phyloP scores from a whole-genome alignment of 225 moss, liverwort and hornwort species.

The Pleurozium schreberi region DNA sequence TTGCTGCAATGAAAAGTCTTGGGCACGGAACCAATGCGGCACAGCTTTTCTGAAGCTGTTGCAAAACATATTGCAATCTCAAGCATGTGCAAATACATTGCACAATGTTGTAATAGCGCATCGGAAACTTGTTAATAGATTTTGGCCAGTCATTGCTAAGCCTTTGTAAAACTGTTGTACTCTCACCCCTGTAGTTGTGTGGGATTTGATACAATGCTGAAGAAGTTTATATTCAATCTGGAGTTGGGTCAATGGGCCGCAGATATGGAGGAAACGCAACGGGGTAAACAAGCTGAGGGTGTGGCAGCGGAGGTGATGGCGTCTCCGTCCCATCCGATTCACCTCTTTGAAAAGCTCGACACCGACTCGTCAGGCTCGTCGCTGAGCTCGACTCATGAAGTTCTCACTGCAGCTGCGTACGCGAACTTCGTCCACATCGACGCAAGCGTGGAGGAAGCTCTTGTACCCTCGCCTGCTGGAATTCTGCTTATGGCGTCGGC shows the following conservation, averaged over 20 bases:
- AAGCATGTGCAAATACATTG: not conserved
- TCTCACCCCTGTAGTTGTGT: not conserved
- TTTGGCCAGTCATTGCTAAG: not conserved
- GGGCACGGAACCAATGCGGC: not conserved
- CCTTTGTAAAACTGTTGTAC: not conserved
- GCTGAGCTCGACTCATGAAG: not conserved
- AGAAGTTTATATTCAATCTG: too few species aligned
- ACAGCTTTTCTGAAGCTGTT: not conserved
- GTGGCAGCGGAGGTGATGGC: not conserved
- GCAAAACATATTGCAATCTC: not conserved
- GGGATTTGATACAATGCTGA: not conserved
- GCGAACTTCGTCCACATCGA: not conserved
- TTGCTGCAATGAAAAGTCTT: too few species aligned
- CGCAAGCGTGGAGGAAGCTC: not conserved
- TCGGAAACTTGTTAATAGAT: not conserved
- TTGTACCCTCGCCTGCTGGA: not conserved
- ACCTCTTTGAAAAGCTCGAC: not conserved
- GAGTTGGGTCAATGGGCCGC: not conserved
- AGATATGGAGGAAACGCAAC: not conserved
- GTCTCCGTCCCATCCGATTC: not conserved
- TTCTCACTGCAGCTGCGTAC: not conserved
- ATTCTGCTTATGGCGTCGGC: not conserved
- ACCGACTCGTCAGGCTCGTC: not conserved
- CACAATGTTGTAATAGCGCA: not conserved
- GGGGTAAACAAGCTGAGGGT: not conserved